Percentiles rank a stretch among this genome's conserved stretches.
Conservation (phyloP, 2,329 filamentous ascomycete species). For the Thermothelomyces thermophilus region DNA sequence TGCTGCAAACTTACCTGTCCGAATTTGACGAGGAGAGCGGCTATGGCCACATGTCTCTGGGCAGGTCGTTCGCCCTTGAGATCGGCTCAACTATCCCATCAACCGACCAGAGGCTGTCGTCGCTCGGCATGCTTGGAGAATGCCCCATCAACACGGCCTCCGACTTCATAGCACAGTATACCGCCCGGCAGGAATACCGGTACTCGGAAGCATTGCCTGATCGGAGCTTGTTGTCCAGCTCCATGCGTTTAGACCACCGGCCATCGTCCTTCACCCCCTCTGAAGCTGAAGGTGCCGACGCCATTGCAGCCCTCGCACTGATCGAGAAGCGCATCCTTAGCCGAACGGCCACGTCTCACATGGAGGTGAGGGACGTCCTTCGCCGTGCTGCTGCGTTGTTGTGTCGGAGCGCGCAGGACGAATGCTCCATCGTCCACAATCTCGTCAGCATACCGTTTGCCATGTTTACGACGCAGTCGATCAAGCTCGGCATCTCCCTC, state of each 20-base stretch:
- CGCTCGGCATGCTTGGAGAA: constrained; percentile 68
- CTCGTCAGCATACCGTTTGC: constrained; percentile 89
- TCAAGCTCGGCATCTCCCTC: constrained; percentile 89
- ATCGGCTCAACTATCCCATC: constrained; percentile 81
- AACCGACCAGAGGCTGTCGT: constrained; percentile 78
- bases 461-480: constrained; percentile 89
- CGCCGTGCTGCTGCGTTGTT: constrained; percentile 79
- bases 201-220: constrained; percentile 72
- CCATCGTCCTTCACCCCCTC: constrained; percentile 46
- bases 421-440: constrained; percentile 74
- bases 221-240: constrained; percentile 57
- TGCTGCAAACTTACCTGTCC: constrained; percentile 92
- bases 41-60: constrained; percentile 87
- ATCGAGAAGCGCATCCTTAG: constrained; percentile 65
- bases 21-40: constrained; percentile 87
- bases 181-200: constrained; percentile 90
- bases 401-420: constrained; percentile 68
- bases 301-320: constrained; percentile 60
- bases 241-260: constrained; percentile 49
- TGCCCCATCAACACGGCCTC: constrained; percentile 83
- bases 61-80: constrained; percentile 88
- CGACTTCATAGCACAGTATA: constrained; percentile 95
- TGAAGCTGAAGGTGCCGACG: constrained; percentile 51
- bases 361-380: constrained; percentile 73
- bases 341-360: constrained; percentile 62